Percentiles rank a stretch among this genome's conserved stretches.
Evolutionary conservation across 176 grass and related monocot genomes (phyloP).

Genomic region (Raddia distichophylla): DNA sequence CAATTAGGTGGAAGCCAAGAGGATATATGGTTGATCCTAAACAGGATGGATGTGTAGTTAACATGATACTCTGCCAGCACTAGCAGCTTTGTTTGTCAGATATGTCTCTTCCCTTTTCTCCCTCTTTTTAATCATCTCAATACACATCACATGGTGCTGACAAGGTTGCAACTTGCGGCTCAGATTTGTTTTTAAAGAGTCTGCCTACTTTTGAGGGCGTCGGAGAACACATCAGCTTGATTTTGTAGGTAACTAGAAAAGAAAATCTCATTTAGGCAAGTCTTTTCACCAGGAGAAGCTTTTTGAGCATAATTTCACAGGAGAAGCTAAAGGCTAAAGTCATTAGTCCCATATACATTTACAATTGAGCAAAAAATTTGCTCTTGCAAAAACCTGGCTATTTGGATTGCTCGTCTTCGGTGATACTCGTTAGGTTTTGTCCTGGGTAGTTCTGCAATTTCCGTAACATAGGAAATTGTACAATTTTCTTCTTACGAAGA

Average conservation of each 20-base stretch:
- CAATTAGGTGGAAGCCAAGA: neutral
- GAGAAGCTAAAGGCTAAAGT: neutral
- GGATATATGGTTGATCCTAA: neutral
- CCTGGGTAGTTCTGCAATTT: neutral
- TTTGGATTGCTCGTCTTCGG: conserved; percentile 1
- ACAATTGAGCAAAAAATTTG: neutral
- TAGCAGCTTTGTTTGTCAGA: conserved; percentile 8
- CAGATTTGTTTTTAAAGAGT: conserved; percentile 20
- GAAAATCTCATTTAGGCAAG: neutral
- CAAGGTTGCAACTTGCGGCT: conserved; percentile 22
- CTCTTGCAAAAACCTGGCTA: neutral
- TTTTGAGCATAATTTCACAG: neutral
- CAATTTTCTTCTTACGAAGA: neutral
- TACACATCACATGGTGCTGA: conserved; percentile 34
- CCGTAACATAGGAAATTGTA: neutral
- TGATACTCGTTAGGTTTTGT: neutral
- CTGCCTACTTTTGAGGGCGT: neutral
- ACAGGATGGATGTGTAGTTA: neutral
- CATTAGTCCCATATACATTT: conserved; percentile 13
- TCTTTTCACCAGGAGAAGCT: conserved; percentile 9
- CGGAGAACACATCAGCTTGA: neutral
- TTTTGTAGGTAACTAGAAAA: neutral
- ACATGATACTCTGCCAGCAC: neutral
- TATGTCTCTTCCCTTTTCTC: neutral
- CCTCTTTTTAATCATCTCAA: conserved; percentile 22